phyloP scores from a whole-genome alignment of 257 asterid species.

The Osmanthus fragrans region DNA sequence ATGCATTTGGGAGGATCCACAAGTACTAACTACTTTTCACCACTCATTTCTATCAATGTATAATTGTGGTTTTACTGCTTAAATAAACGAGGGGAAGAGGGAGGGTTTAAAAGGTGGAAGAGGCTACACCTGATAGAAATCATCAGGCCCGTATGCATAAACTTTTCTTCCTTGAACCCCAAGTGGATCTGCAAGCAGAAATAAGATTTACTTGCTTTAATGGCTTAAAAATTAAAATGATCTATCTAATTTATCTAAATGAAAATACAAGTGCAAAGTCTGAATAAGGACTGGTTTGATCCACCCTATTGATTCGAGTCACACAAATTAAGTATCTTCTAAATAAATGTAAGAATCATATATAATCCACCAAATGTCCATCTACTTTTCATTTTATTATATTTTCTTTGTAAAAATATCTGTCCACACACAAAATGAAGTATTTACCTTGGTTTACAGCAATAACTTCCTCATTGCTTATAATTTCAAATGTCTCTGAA shows the following conservation, averaged over 20 bases:
- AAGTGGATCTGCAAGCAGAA: constrained; percentile 63
- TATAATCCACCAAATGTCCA: no score
- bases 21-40: no score
- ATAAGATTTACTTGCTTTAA: constrained; percentile 10
- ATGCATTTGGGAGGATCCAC: no score
- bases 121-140: constrained; percentile 55
- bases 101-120: neutral
- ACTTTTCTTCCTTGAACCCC: constrained; percentile 97
- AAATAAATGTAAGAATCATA: no score
- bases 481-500: constrained; percentile 65
- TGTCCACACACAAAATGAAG: neutral
- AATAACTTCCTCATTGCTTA: constrained; percentile 80
- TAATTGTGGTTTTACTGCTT: neutral
- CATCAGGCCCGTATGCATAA: constrained; percentile 54
- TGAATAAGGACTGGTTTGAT: no score
- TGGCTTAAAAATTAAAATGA: no score
- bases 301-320: no score
- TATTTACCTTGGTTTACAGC: constrained; percentile 81
- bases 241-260: no score
- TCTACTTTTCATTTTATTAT: neutral
- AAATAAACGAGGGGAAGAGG: neutral
- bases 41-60: no score
- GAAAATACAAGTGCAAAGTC: no score
- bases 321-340: no score
- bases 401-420: neutral